These are phyloP conservation scores for Betula pendula DNA, from an alignment of 306 rosid species.

Conservation along the genomic window DNA sequence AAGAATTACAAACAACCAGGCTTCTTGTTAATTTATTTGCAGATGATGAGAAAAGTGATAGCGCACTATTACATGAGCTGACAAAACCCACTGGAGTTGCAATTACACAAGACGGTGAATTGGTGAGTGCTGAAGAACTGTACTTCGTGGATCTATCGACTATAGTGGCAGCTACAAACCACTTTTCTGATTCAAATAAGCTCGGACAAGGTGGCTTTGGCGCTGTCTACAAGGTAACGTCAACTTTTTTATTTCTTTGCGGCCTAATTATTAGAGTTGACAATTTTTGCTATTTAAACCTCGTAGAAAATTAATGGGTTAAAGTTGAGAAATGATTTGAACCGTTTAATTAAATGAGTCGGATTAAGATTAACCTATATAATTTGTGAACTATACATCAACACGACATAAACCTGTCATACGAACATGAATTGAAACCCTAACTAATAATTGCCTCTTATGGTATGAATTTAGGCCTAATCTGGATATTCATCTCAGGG, in stretches of 20 bases:
- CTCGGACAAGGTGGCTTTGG: not conserved
- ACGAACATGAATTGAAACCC: too few species aligned
- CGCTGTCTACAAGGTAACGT: conserved; percentile 2
- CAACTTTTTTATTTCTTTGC: not conserved
- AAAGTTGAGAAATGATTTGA: too few species aligned
- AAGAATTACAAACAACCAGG: not conserved
- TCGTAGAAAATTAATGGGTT: too few species aligned
- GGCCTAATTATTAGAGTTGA: not conserved
- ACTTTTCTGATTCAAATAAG: not conserved
- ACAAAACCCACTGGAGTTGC: conserved; percentile 30
- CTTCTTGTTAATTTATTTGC: not conserved
- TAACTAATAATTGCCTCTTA: too few species aligned
- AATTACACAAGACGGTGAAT: conserved; percentile 49
- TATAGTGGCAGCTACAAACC: conserved; percentile 3
- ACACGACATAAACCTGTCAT: too few species aligned
- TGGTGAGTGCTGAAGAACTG: conserved; percentile 48
- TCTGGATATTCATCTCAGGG: too few species aligned
- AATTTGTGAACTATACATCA: too few species aligned
- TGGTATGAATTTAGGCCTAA: too few species aligned
- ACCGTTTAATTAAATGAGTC: too few species aligned
- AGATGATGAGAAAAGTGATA: conserved; percentile 37
- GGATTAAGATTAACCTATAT: too few species aligned
- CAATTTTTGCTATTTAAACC: too few species aligned
- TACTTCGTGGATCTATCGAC: conserved; percentile 36
- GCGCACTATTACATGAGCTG: conserved; percentile 32